phyloP scores from a whole-genome alignment of 2,329 filamentous ascomycete genomes.

The Fusarium succisae region DNA sequence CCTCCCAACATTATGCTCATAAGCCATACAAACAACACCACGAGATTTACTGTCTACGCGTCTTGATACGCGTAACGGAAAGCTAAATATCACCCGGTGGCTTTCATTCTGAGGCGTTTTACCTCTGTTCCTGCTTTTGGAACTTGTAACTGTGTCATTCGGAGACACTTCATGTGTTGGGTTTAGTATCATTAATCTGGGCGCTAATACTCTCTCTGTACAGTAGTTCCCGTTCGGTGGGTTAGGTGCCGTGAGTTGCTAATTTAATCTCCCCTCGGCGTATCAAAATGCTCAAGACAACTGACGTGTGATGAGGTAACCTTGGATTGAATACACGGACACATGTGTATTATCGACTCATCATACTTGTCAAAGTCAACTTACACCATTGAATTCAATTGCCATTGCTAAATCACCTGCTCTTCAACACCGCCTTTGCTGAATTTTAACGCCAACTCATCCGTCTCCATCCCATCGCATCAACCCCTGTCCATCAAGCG shows the following conservation, averaged over 20 bases:
- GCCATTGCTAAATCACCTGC: constrained; percentile 1
- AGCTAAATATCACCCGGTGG: neutral
- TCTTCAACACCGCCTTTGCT: constrained; percentile 26
- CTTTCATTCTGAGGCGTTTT: neutral
- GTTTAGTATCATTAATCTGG: constrained; percentile 12
- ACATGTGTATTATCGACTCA: neutral
- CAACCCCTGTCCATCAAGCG: constrained; percentile 29
- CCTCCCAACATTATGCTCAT: constrained; percentile 2
- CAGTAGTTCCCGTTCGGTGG: constrained; percentile 18
- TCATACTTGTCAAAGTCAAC: neutral
- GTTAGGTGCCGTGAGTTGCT: constrained; percentile 3
- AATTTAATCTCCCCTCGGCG: constrained; percentile 14
- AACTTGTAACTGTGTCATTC: constrained; percentile 1
- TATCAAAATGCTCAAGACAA: neutral
- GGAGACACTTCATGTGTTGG: constrained; percentile 8
- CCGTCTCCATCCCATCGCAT: constrained; percentile 28
- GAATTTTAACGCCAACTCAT: constrained; percentile 11
- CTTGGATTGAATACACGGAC: neutral
- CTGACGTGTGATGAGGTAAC: neutral
- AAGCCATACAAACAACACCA: constrained; percentile 10
- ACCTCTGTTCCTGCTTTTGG: neutral
- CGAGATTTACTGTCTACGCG: constrained; percentile 15
- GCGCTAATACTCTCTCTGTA: constrained; percentile 8
- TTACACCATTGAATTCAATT: neutral
- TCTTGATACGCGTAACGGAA: constrained; percentile 20